Percentiles rank a stretch among this genome's conserved stretches.
Conservation (phyloP, 495 filamentous ascomycete genomes). For the Penicillium maclennaniae region DNA sequence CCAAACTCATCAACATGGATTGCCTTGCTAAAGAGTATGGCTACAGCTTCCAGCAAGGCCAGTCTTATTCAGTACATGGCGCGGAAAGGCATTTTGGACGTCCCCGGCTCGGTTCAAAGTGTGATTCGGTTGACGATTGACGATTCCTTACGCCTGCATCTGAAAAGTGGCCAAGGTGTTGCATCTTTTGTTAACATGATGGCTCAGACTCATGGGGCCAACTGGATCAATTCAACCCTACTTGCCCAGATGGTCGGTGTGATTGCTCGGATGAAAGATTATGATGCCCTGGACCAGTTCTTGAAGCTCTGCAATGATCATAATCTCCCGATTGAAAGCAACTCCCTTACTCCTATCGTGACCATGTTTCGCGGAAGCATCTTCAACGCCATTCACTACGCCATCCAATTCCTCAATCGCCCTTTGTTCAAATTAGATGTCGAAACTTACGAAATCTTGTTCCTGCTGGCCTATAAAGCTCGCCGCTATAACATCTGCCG, state of each 20-base stretch:
- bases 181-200: slow-evolving; percentile 35
- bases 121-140: slow-evolving; percentile 31
- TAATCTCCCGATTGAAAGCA: slow-evolving; percentile 17
- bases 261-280: slow-evolving; percentile 19
- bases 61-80: slow-evolving; percentile 33
- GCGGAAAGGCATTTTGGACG: slow-evolving; percentile 29
- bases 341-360: slow-evolving; percentile 20
- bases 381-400: slow-evolving; percentile 19
- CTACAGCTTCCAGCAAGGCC: slow-evolving; percentile 25
- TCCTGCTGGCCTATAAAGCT: slow-evolving; percentile 37
- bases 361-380: slow-evolving; percentile 20
- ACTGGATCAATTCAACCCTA: slow-evolving; percentile 33
- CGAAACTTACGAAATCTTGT: slow-evolving; percentile 30
- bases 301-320: slow-evolving; percentile 28
- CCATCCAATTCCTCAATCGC: slow-evolving; percentile 15
- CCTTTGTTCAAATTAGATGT: slow-evolving; percentile 9
- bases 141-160: slow-evolving; percentile 30
- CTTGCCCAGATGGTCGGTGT: slow-evolving; percentile 38
- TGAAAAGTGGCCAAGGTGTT: slow-evolving; percentile 31
- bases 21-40: slow-evolving; percentile 32
- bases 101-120: slow-evolving; percentile 16
- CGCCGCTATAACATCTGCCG: slow-evolving; percentile 41
- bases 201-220: slow-evolving; percentile 21
- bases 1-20: slow-evolving; percentile 47
- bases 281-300: slow-evolving; percentile 21